Evolutionary conservation across 768 basidiomycete genomes (phyloP).

Genomic region (Kwoniella europaea): DNA sequence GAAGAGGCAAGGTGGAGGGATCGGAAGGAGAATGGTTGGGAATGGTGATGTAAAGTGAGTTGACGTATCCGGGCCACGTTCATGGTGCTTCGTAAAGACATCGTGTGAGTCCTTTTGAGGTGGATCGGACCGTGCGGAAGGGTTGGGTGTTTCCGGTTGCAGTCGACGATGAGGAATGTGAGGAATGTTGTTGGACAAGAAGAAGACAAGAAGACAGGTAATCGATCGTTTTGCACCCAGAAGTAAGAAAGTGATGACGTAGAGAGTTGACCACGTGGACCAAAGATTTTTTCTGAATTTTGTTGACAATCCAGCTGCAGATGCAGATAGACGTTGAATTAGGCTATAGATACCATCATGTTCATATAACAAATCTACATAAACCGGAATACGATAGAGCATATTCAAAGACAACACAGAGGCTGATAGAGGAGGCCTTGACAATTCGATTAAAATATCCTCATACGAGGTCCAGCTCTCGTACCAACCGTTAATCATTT

Average conservation of each 20-base stretch:
- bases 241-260: constrained; percentile 22
- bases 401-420: too few relatives aligned
- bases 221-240: constrained; percentile 3
- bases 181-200: background rate
- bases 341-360: too few relatives aligned
- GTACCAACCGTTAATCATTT: background rate
- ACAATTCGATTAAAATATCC: too few relatives aligned
- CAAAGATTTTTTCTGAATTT: constrained; percentile 1
- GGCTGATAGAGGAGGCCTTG: too few relatives aligned
- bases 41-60: too few relatives aligned
- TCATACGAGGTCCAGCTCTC: too few relatives aligned
- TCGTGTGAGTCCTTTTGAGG: background rate
- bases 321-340: background rate
- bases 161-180: constrained; percentile 2
- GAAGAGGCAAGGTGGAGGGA: constrained; percentile 6
- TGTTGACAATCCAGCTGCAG: constrained; percentile 6
- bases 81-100: constrained; percentile 7
- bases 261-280: constrained; percentile 2
- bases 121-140: too few relatives aligned
- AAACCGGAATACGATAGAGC: background rate
- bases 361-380: background rate
- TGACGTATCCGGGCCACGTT: background rate
- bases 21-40: background rate
- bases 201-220: background rate
- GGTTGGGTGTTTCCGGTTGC: too few relatives aligned